These are phyloP conservation scores for Quillaja saponaria DNA, from an alignment of 306 rosid genomes.

Conservation along the genomic window DNA sequence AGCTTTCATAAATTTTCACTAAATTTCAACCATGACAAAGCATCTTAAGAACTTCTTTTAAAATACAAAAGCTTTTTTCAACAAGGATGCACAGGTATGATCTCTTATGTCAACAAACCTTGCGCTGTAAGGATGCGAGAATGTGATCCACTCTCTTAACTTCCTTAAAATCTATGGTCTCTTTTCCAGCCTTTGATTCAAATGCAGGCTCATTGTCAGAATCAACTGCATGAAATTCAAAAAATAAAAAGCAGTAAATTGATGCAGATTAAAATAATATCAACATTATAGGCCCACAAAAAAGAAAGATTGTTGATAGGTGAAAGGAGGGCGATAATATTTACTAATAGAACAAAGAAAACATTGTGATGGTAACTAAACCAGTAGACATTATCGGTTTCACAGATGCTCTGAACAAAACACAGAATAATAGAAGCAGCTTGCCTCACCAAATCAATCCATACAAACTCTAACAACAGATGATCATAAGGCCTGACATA, in stretches of 20 bases:
- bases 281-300: background rate
- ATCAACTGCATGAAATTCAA: slow-evolving; percentile 52
- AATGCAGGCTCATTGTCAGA: slow-evolving; percentile 60
- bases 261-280: background rate
- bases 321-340: background rate
- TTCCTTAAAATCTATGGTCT: slow-evolving; percentile 71
- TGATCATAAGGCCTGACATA: too few relatives aligned
- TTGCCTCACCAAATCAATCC: too few relatives aligned
- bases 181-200: slow-evolving; percentile 67
- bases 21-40: background rate
- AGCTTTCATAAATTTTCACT: too few relatives aligned
- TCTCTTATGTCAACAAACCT: slow-evolving; percentile 42
- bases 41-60: too few relatives aligned
- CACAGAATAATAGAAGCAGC: too few relatives aligned
- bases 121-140: slow-evolving; percentile 77
- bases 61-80: background rate
- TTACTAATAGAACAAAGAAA: too few relatives aligned
- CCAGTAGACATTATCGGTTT: too few relatives aligned
- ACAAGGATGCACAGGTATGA: slow-evolving; percentile 20
- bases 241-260: too few relatives aligned
- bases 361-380: too few relatives aligned
- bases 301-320: slow-evolving; percentile 1
- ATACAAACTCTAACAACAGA: too few relatives aligned
- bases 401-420: too few relatives aligned
- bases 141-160: slow-evolving; percentile 76